Evolutionary conservation across 352 stramenopile genomes (phyloP), one percentile per base, ranked within the genome.

Genomic region (Globisporangium middletonii): DNA sequence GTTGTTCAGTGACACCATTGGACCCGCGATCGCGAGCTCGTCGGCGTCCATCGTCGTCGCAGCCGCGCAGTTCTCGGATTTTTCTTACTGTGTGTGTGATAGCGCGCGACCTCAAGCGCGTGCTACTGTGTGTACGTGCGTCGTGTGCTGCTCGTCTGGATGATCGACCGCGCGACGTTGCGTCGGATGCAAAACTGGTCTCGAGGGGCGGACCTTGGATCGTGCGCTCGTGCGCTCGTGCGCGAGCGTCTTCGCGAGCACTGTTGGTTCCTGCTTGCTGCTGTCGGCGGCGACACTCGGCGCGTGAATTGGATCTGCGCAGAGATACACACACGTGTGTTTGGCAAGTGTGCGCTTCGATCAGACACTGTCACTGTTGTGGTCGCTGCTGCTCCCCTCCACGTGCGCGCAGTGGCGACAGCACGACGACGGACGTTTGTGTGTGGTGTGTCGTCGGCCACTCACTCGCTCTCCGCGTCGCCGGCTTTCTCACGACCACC

Each of bases 81-180:
- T 51, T 51, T 51, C 46, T 50, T 12, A 18, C 44, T 51, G 41
- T 45, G 41, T 19, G 41, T 11, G 38, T n/a, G 11, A 44, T 44
- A 18, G 38, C 12, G 38, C 12, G 38, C 38, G 38, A 44, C 38
- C 16, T 44, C 16, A 44, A 13, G 38, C 16, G 16, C 16, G 38
- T 44, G 41, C 18, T 45, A 19, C 41, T 45, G 41, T 45, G 41
- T 44, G 12, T 44, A 1, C 15, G 12, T 44, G 38, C 16, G 1
- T 23, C 23, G 23, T 23, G 15, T 13, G 13, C 15, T 45, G 6
- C 18, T 18, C 41, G 41, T 45, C 41, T 45, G 41, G 15, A n/a
- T 45, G 41, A 9, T 18, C 18, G 38, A 4, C 16, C 38, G 18
- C 8, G 41, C 46, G 33, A 38, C 4, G 9, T 9, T n/a, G 9